Evolutionary conservation across 495 filamentous ascomycete species (phyloP), one percentile per base, ranked within the genome.

Genomic region (Podospora didyma): DNA sequence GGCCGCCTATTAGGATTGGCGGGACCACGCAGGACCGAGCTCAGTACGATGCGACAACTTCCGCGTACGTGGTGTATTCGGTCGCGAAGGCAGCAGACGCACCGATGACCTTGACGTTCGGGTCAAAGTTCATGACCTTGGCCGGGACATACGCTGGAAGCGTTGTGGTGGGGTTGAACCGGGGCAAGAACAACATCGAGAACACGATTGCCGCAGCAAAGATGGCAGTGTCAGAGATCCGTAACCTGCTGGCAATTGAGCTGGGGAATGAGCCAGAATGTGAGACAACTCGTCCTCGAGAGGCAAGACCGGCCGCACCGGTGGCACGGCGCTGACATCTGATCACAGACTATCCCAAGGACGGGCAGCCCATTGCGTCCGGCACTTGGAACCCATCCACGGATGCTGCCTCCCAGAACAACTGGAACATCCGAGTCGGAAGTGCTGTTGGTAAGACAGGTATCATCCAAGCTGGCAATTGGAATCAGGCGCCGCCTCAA

Each of bases 191-290:
- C 53, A 68, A 83, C 16, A 69, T 82, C 42, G 66, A 68, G 2
- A 85, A 85, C 54, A 84, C 80, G 0, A 80, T 84, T 41, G 69
- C 72, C 0, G 82, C 83, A 1, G 81, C 82, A 0, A 75, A 70
- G 39, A 64, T 78, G 1, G 79, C 75, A 1, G 71, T 75, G 19
- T 58, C 56, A 0, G 65, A 75, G 24, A 76, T 82, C 45, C 62
- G 56, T 9, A 85, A 83, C 54, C 62, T 85, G 20, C 72, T 80
- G 28, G 77, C 81, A 2, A 79, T 86, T 44, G 83, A 86, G 60
- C 69, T 86, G 1, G 82, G 83, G 1, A 86, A 86, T 50, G 82
- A 85, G 53, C 82, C 82, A 0, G 80, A 84, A 60, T 84, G 82
- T 82, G 66, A 57, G 77, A 58, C 53, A 22, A n/a, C n/a, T n/a